These are phyloP conservation scores for Fusarium anthophilum DNA, from an alignment of 2,329 filamentous ascomycete genomes.

Conservation along the genomic window DNA sequence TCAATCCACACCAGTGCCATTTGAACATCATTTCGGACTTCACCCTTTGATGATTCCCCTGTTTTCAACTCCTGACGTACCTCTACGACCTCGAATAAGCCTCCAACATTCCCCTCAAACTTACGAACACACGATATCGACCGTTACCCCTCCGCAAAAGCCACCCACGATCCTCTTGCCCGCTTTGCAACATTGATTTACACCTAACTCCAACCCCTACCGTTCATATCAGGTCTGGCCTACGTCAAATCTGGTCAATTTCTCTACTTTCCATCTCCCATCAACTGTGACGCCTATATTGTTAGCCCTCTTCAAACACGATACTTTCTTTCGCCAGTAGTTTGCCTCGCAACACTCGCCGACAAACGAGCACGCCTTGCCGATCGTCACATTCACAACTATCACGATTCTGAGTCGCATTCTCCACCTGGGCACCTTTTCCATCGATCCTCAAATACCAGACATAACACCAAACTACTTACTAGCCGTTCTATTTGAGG, in stretches of 20 bases:
- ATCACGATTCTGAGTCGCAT: neutral
- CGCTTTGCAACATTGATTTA: slow-evolving; percentile 26
- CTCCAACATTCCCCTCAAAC: neutral
- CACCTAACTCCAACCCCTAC: slow-evolving; percentile 12
- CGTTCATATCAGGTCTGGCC: slow-evolving; percentile 3
- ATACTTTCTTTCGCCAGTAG: neutral
- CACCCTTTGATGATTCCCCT: slow-evolving; percentile 3
- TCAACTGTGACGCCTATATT: neutral
- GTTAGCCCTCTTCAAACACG: neutral
- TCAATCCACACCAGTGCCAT: slow-evolving; percentile 10
- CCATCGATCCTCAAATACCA: neutral
- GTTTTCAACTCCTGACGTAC: neutral
- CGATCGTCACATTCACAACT: neutral
- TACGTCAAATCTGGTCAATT: neutral
- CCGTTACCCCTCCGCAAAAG: neutral
- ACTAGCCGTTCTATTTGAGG: neutral
- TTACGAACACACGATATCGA: neutral
- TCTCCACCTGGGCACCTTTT: neutral
- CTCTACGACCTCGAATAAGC: neutral
- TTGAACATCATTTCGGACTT: slow-evolving; percentile 28
- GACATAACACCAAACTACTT: neutral
- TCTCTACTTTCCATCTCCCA: neutral
- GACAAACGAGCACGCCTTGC: neutral
- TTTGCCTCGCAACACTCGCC: neutral
- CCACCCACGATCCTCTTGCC: slow-evolving; percentile 1